phyloP scores from a whole-genome alignment of 2,329 filamentous ascomycete genomes.

The Arthroderma sp. region DNA sequence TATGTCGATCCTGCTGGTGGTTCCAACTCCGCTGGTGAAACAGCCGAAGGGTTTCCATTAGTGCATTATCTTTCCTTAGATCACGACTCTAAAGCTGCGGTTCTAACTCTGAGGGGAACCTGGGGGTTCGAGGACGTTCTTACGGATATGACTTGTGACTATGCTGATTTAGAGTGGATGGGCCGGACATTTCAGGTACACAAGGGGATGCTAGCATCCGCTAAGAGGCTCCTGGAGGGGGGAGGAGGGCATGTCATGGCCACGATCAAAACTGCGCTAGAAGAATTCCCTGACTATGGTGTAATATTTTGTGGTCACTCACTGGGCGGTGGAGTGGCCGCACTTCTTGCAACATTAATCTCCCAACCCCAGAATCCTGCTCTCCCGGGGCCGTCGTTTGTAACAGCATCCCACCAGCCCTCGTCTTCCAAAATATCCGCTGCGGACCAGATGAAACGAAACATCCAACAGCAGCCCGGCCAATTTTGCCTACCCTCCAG shows the following conservation, averaged over 20 bases:
- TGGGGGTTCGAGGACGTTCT: slow-evolving; percentile 61
- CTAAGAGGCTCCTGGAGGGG: slow-evolving; percentile 52
- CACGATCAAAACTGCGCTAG: slow-evolving; percentile 52
- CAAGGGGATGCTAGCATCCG: slow-evolving; percentile 61
- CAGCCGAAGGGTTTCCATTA: slow-evolving; percentile 53
- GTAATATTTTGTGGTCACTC: slow-evolving; percentile 58
- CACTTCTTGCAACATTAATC: slow-evolving; percentile 57
- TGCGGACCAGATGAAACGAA: background rate
- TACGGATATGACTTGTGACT: slow-evolving; percentile 62
- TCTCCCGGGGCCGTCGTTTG: slow-evolving; percentile 43
- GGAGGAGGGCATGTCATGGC: slow-evolving; percentile 53
- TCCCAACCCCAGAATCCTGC: slow-evolving; percentile 43
- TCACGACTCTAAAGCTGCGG: slow-evolving; percentile 57
- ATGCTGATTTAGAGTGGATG: slow-evolving; percentile 44
- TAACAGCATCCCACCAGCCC: slow-evolving; percentile 39
- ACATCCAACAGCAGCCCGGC: slow-evolving; percentile 11
- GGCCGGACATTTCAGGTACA: slow-evolving; percentile 56
- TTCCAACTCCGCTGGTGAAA: slow-evolving; percentile 51
- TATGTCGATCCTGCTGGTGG: slow-evolving; percentile 58
- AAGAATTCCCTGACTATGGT: slow-evolving; percentile 56
- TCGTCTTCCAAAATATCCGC: slow-evolving; percentile 22
- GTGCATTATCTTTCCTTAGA: slow-evolving; percentile 63
- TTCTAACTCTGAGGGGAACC: slow-evolving; percentile 59
- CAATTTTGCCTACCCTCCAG: slow-evolving; percentile 47
- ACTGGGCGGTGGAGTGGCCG: slow-evolving; percentile 55